Conservation (phyloP, 1,139 yeast species). For the Lodderomyces jiufengensis region DNA sequence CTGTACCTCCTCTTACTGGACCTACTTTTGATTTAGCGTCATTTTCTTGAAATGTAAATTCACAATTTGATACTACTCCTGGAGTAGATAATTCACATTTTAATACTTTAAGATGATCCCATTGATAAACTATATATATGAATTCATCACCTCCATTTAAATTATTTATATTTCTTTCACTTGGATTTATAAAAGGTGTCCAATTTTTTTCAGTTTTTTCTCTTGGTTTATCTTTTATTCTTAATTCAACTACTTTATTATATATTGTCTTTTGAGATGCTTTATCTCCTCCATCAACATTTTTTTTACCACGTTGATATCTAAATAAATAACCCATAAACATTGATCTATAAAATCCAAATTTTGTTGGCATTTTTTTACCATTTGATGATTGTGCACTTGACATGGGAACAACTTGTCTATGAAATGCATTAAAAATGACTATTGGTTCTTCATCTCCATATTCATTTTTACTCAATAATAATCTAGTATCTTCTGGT, state of each 20-base stretch:
- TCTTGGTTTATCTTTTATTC: constrained; percentile 18
- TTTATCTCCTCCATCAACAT: constrained; percentile 20
- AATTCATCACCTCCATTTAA: constrained; percentile 19
- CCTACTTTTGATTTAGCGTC: constrained; percentile 22
- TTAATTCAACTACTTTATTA: constrained; percentile 23
- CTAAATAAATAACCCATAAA: constrained; percentile 29
- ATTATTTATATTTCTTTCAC: constrained; percentile 15
- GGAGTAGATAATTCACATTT: constrained; percentile 27
- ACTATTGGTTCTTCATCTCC: constrained; percentile 31
- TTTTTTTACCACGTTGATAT: constrained; percentile 25
- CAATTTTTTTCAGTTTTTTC: constrained; percentile 35
- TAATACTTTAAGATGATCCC: constrained; percentile 35
- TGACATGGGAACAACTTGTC: constrained; percentile 12
- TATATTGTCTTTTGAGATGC: constrained; percentile 19
- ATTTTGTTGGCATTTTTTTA: constrained; percentile 4
- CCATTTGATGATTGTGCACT: constrained; percentile 13
- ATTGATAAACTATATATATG: constrained; percentile 34
- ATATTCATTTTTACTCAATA: constrained; percentile 26
- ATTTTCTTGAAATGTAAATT: constrained; percentile 22
- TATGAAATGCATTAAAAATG: constrained; percentile 28
- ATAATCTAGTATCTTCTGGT: constrained; percentile 48
- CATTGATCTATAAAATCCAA: constrained; percentile 22
- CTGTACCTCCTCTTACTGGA: constrained; percentile 39
- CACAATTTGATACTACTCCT: constrained; percentile 28
- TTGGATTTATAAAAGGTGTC: constrained; percentile 37